These are phyloP conservation scores for Sherardia arvensis DNA, from an alignment of 257 asterid species.

Conservation along the genomic window DNA sequence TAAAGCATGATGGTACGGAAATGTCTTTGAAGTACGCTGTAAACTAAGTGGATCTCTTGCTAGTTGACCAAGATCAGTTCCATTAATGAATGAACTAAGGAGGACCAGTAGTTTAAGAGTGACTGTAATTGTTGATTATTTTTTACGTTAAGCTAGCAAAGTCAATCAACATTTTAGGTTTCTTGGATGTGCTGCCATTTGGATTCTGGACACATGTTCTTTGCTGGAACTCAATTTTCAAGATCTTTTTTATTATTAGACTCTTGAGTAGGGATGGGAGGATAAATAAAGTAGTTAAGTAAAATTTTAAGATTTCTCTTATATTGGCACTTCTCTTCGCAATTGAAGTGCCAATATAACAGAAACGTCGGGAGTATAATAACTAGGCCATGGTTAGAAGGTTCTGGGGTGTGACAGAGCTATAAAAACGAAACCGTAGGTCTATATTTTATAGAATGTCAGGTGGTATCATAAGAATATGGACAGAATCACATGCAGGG, in stretches of 20 bases:
- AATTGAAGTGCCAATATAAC: too few relatives aligned
- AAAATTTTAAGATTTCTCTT: too few relatives aligned
- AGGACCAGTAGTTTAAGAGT: not conserved
- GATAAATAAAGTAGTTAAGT: too few relatives aligned
- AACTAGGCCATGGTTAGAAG: not conserved
- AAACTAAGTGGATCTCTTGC: not conserved
- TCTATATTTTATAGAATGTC: not conserved
- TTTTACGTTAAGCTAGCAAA: not conserved
- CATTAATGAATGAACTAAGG: not conserved
- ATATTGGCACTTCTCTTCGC: too few relatives aligned
- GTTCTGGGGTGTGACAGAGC: not conserved
- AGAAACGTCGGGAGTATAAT: too few relatives aligned
- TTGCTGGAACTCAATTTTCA: too few relatives aligned
- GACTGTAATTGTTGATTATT: not conserved
- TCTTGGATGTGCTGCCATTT: not conserved
- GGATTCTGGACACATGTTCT: too few relatives aligned
- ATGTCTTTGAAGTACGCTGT: not conserved
- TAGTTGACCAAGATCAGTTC: not conserved
- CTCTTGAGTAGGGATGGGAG: not conserved
- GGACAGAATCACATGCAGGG: conserved; percentile 23
- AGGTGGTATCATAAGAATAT: not conserved
- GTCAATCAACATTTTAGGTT: not conserved
- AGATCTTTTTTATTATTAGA: too few relatives aligned
- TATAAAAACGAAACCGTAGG: not conserved
- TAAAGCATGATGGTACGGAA: conserved; percentile 6